These are phyloP conservation scores for Cryptosporidium ubiquitum DNA, from an alignment of 169 alveolate species.

Conservation along the genomic window DNA sequence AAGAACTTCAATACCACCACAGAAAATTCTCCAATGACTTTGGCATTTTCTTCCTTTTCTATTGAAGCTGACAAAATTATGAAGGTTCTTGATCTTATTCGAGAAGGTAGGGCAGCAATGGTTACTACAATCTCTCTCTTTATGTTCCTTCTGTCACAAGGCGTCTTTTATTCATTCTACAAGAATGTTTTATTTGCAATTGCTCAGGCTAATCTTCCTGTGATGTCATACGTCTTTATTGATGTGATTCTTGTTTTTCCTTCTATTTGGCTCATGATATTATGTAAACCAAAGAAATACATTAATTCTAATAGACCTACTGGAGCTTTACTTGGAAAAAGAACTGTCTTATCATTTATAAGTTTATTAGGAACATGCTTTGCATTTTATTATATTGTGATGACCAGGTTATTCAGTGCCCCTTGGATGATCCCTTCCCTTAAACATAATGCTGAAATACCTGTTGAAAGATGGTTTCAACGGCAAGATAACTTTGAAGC, in stretches of 20 bases:
- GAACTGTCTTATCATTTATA: constrained; percentile 31
- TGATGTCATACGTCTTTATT: constrained; percentile 51
- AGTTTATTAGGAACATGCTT: constrained; percentile 14
- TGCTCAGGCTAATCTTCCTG: constrained; percentile 69
- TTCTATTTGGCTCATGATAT: constrained; percentile 44
- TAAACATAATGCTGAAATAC: constrained; percentile 22
- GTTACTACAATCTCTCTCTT: constrained; percentile 56
- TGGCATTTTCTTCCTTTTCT: constrained; percentile 60
- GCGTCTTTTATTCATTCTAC: constrained; percentile 33
- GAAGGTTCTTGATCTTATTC: constrained; percentile 38
- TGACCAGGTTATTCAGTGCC: constrained; percentile 13
- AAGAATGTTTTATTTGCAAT: constrained; percentile 52
- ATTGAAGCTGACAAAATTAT: constrained; percentile 37
- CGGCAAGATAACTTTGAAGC: constrained; percentile 73
- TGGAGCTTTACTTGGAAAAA: constrained; percentile 22
- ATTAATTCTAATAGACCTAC: constrained; percentile 30
- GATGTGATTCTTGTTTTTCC: constrained; percentile 47
- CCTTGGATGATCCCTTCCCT: constrained; percentile 39
- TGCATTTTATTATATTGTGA: constrained; percentile 25
- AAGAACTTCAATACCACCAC: not conserved
- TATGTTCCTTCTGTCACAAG: constrained; percentile 50
- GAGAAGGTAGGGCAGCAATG: constrained; percentile 67
- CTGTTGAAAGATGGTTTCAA: constrained; percentile 62
- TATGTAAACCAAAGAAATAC: constrained; percentile 38
- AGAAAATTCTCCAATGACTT: constrained; percentile 61